These are phyloP conservation scores for Herpetomonas tarakana DNA, from an alignment of 208 protist genomes.

Conservation along the genomic window DNA sequence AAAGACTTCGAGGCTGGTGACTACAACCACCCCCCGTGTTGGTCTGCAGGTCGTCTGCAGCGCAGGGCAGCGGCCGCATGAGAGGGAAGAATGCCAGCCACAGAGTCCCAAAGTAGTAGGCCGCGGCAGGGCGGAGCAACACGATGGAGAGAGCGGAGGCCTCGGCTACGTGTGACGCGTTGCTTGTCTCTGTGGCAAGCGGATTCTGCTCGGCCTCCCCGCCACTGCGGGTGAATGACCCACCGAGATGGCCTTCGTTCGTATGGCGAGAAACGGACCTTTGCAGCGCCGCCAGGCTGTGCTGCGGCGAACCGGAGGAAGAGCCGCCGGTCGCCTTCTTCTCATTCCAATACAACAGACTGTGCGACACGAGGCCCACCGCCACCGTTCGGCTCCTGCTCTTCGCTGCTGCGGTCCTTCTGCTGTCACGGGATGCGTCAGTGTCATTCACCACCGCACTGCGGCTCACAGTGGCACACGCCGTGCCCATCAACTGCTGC, in stretches of 20 bases:
- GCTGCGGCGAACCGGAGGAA: too few relatives aligned
- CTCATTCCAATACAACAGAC: background rate
- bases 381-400: too few relatives aligned
- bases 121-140: background rate
- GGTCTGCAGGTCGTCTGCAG: background rate
- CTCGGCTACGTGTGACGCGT: background rate
- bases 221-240: background rate
- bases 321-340: background rate
- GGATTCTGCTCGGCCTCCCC: background rate
- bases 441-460: background rate
- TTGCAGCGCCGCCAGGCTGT: background rate
- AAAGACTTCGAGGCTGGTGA: background rate
- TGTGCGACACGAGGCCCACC: background rate
- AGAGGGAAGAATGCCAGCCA: background rate
- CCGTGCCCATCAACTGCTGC: background rate
- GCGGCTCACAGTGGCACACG: background rate
- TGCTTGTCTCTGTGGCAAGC: background rate
- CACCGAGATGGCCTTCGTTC: background rate
- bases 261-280: background rate
- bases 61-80: background rate
- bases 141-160: background rate
- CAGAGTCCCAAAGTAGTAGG: background rate
- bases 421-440: background rate
- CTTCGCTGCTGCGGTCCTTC: background rate
- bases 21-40: background rate